Conservation (phyloP, 2,329 filamentous ascomycete genomes). For the Cadophora sp. region DNA sequence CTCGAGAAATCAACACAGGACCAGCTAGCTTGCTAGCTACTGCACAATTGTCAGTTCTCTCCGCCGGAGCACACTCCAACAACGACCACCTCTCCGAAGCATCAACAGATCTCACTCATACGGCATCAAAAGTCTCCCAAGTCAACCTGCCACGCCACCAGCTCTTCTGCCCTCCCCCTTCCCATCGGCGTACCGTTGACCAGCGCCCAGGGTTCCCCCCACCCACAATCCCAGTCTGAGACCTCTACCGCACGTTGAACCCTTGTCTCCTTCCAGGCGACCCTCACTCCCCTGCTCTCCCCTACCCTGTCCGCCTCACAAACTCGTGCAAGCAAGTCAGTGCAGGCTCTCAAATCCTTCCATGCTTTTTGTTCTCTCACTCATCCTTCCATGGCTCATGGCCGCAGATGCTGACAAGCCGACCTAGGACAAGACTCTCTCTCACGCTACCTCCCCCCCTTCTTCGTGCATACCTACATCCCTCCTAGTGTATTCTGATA, state of each 20-base stretch:
- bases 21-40: neutral
- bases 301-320: neutral
- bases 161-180: neutral
- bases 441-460: constrained; percentile 13
- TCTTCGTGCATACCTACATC: constrained; percentile 28
- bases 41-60: neutral
- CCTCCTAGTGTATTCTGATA: constrained; percentile 21
- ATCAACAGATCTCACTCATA: no score
- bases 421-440: constrained; percentile 9
- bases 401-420: constrained; percentile 16
- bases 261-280: constrained; percentile 7
- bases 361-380: neutral
- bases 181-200: neutral
- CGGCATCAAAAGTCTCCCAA: neutral
- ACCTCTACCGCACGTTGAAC: constrained; percentile 11
- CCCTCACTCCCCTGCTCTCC: neutral
- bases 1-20: neutral
- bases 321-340: constrained; percentile 4
- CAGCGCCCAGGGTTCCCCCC: neutral
- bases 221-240: constrained; percentile 11
- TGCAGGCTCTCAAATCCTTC: constrained; percentile 5
- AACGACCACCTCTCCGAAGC: no score
- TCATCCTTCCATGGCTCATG: neutral
- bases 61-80: neutral
- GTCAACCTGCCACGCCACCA: neutral